phyloP scores from a whole-genome alignment of 164 flowering plant species.

The Nymphaea colorata region DNA sequence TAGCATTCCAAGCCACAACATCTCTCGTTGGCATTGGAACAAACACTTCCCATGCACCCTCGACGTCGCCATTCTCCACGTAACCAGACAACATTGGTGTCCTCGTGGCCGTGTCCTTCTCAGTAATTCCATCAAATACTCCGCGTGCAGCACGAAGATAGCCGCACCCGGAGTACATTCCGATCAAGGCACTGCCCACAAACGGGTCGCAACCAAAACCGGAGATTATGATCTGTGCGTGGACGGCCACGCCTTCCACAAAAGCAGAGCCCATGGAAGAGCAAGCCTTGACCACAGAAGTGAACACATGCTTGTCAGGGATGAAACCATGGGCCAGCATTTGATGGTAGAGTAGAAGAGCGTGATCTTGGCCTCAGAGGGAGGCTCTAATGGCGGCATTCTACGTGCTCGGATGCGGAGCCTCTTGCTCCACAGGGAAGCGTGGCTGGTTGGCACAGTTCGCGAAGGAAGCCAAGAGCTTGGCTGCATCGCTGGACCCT shows the following conservation, averaged over 20 bases:
- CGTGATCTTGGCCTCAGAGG: not conserved
- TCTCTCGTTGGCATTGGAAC: constrained; percentile 8
- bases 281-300: constrained; percentile 6
- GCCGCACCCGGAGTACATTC: constrained; percentile 6
- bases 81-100: constrained; percentile 9
- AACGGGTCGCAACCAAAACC: constrained; percentile 3
- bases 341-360: constrained; percentile 3
- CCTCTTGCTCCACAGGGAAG: not conserved
- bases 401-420: not conserved
- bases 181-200: constrained; percentile 4
- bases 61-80: constrained; percentile 2
- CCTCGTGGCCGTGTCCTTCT: constrained; percentile 3
- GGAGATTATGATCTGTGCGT: constrained; percentile 6
- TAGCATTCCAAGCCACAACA: constrained; percentile 12
- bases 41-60: constrained; percentile 2
- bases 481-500: not conserved
- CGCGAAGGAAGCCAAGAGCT: not conserved
- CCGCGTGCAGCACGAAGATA: not conserved
- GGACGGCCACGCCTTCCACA: constrained; percentile 6
- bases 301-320: constrained; percentile 1
- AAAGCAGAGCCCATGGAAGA: not conserved
- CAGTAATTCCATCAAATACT: constrained; percentile 7
- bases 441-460: not conserved
- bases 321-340: constrained; percentile 2
- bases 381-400: not conserved